A percentile compares a stretch with the other conserved stretches of the same genome.
phyloP scores from a whole-genome alignment of 305 asterid genomes.

The Coffea humblotiana region DNA sequence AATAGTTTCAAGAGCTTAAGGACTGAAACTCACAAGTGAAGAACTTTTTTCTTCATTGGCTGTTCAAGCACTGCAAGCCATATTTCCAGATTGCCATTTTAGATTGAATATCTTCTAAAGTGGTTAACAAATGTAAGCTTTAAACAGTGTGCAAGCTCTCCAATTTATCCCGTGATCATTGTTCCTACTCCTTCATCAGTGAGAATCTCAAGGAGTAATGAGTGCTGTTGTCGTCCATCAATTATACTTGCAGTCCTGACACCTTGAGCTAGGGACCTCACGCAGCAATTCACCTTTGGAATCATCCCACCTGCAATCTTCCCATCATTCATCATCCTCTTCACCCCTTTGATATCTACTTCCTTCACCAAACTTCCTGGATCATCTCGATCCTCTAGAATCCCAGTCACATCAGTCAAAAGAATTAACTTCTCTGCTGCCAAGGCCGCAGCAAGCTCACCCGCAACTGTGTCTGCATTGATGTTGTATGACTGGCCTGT shows the following conservation, averaged over 20 bases:
- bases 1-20: too few relatives aligned
- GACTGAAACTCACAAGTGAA: too few relatives aligned
- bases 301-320: constrained; percentile 86
- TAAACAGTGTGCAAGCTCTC: background rate
- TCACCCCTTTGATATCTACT: constrained; percentile 75
- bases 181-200: constrained; percentile 89
- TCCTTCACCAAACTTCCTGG: constrained; percentile 73
- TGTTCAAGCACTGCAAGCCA: too few relatives aligned
- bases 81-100: too few relatives aligned
- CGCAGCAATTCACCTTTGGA: constrained; percentile 79
- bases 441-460: constrained; percentile 77
- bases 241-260: constrained; percentile 80
- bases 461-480: constrained; percentile 87
- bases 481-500: constrained; percentile 67
- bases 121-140: too few relatives aligned
- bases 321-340: constrained; percentile 67
- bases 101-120: too few relatives aligned
- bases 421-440: constrained; percentile 84
- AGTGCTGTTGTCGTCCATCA: constrained; percentile 81
- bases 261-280: constrained; percentile 84
- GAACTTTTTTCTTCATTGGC: too few relatives aligned
- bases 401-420: constrained; percentile 80
- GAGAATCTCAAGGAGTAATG: constrained; percentile 80
- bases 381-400: constrained; percentile 54
- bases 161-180: constrained; percentile 70